phyloP scores from a whole-genome alignment of 2,329 filamentous ascomycete species.

The Aureobasidium leucospermi region DNA sequence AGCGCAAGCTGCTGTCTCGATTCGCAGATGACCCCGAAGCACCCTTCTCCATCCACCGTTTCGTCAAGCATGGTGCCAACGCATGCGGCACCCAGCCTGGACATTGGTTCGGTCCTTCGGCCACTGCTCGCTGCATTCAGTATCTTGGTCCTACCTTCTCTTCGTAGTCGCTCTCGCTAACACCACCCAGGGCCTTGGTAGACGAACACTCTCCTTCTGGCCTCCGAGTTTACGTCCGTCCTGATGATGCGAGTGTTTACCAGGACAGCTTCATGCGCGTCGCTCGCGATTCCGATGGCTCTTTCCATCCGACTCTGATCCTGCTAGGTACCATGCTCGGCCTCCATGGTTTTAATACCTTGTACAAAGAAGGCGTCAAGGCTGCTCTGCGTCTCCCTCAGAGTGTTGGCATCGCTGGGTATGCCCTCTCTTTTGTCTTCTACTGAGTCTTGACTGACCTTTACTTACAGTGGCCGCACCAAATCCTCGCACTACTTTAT shows the following conservation, averaged over 20 bases:
- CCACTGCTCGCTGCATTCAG: slow-evolving; percentile 90
- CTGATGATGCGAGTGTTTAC: slow-evolving; percentile 86
- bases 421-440: not conserved
- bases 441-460: not conserved
- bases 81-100: slow-evolving; percentile 92
- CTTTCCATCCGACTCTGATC: slow-evolving; percentile 77
- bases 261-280: slow-evolving; percentile 78
- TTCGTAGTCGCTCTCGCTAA: slow-evolving; percentile 18
- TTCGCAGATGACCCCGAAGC: slow-evolving; percentile 84
- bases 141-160: slow-evolving; percentile 38
- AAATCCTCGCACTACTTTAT: slow-evolving; percentile 80
- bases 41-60: slow-evolving; percentile 90
- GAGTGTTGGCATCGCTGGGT: slow-evolving; percentile 82
- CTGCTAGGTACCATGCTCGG: slow-evolving; percentile 83
- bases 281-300: slow-evolving; percentile 58
- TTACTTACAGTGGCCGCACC: slow-evolving; percentile 61
- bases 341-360: slow-evolving; percentile 87
- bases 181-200: slow-evolving; percentile 59
- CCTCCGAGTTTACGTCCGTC: slow-evolving; percentile 79
- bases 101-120: slow-evolving; percentile 98
- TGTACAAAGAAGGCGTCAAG: slow-evolving; percentile 92
- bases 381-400: slow-evolving; percentile 78
- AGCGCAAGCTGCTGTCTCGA: slow-evolving; percentile 64
- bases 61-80: slow-evolving; percentile 78
- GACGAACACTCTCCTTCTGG: slow-evolving; percentile 55